Conservation (phyloP, 129 eudicot species). For the Lactuca saligna region DNA sequence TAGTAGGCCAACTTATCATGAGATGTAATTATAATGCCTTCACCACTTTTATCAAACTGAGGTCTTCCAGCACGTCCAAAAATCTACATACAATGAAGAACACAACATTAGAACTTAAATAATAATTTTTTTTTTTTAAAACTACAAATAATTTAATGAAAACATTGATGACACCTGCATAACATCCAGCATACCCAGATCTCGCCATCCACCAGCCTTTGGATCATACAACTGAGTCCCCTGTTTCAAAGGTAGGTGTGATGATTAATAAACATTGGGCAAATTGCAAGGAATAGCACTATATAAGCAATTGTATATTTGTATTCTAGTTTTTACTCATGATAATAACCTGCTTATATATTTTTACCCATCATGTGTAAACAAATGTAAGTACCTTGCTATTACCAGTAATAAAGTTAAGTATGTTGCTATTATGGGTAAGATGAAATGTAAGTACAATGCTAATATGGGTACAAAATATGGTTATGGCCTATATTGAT, state of each 20-base stretch:
- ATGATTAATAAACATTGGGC: slow-evolving; percentile 16
- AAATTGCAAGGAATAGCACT: background rate
- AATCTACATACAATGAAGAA: slow-evolving; percentile 43
- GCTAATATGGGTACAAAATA: no score
- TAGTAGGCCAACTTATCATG: slow-evolving; percentile 95
- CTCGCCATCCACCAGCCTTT: slow-evolving; percentile 99
- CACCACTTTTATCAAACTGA: slow-evolving; percentile 98
- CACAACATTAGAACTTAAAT: slow-evolving; percentile 26
- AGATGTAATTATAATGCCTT: slow-evolving; percentile 94
- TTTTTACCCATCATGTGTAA: no score
- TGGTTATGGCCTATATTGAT: no score
- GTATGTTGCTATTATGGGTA: no score
- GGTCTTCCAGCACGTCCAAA: slow-evolving; percentile 99
- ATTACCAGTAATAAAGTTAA: no score
- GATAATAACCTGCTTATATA: no score
- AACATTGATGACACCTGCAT: slow-evolving; percentile 69
- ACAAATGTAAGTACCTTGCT: no score
- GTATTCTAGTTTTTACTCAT: no score
- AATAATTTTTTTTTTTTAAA: background rate
- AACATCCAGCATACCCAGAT: slow-evolving; percentile 98
- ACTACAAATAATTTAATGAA: slow-evolving; percentile 12
- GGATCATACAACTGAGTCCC: slow-evolving; percentile 98
- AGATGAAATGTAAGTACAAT: no score
- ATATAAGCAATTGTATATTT: no score
- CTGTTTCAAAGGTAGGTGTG: slow-evolving; percentile 41